Percentiles rank a stretch among this genome's conserved stretches.
Evolutionary conservation across 179 eudicot species (phyloP).

Genomic region (Patellifolia procumbens): DNA sequence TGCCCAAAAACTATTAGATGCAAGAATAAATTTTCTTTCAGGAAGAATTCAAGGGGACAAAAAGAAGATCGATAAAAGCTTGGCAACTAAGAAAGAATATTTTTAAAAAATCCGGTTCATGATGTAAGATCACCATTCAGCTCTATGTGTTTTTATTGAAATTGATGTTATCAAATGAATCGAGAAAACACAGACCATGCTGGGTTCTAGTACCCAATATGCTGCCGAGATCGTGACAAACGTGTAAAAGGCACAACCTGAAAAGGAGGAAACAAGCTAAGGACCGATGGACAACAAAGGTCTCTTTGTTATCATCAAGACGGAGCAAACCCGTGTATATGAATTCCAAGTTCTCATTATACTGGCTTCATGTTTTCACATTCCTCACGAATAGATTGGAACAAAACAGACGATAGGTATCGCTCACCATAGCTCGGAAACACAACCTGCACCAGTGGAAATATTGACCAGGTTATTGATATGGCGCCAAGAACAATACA

Average conservation of each 20-base stretch:
- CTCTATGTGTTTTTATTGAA: neutral
- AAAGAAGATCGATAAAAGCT: neutral
- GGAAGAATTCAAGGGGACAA: neutral
- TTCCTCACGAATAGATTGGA: constrained; percentile 85
- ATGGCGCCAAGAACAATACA: neutral
- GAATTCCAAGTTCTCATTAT: constrained; percentile 30
- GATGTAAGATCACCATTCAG: neutral
- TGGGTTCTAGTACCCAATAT: neutral
- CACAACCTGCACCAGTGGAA: constrained; percentile 55
- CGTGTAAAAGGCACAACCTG: neutral
- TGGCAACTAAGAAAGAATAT: neutral
- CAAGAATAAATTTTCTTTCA: neutral
- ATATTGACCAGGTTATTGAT: neutral
- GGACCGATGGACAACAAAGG: neutral
- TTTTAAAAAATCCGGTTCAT: neutral
- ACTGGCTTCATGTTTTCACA: constrained; percentile 77
- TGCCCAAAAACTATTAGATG: neutral
- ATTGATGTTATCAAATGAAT: neutral
- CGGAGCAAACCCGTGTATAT: neutral
- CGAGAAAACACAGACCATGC: neutral
- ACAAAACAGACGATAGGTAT: constrained; percentile 71
- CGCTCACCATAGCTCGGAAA: constrained; percentile 94
- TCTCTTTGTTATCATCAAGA: neutral
- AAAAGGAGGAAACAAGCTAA: neutral
- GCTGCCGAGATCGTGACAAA: neutral